A percentile compares a stretch with the other conserved stretches of the same genome.
Conservation (phyloP, 345 rosid genomes). For the Citrus reticulata region DNA sequence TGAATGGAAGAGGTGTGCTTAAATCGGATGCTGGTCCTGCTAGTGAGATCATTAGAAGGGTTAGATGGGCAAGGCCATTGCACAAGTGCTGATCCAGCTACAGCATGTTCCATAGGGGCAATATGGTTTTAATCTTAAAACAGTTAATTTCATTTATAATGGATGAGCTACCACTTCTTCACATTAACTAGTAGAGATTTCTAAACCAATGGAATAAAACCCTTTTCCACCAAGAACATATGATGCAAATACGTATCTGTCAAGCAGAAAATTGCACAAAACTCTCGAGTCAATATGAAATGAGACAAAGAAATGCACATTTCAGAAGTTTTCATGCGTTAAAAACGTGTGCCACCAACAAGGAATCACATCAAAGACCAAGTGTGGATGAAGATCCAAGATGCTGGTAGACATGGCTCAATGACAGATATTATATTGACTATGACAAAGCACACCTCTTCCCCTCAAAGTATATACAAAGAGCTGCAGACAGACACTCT, state of each 20-base stretch:
- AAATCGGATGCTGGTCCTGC: neutral
- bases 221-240: neutral
- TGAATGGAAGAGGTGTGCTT: neutral
- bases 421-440: neutral
- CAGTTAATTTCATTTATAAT: neutral
- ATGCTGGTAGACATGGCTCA: neutral
- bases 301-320: neutral
- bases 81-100: neutral
- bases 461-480: neutral
- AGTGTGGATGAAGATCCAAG: neutral
- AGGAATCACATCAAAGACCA: neutral
- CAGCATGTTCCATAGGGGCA: neutral
- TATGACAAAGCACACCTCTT: neutral
- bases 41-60: neutral
- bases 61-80: neutral
- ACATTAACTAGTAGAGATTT: neutral
- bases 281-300: neutral
- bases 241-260: neutral
- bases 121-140: neutral
- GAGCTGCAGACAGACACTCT: neutral
- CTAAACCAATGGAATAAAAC: neutral
- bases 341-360: neutral
- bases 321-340: neutral
- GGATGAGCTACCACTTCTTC: neutral
- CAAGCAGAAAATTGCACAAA: neutral